These are phyloP conservation scores for Blastobotrys petasosporus DNA, from an alignment of 1,139 yeast species.

Conservation along the genomic window DNA sequence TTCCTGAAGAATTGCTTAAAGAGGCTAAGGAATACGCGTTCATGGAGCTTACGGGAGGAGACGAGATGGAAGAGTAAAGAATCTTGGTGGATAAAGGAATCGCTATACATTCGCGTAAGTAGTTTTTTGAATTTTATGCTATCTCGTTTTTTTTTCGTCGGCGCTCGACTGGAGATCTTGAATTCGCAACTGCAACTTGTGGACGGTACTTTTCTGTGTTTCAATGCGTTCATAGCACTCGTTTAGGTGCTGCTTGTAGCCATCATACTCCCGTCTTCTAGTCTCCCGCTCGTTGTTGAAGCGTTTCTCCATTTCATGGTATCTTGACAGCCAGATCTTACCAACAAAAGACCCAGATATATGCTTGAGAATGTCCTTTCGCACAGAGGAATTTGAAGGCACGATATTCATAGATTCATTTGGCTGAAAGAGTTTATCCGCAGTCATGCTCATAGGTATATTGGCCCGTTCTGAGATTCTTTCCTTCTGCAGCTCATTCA, in stretches of 20 bases:
- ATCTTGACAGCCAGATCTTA: slow-evolving; percentile 13
- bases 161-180: neutral
- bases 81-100: slow-evolving; percentile 32
- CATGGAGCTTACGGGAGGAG: slow-evolving; percentile 68
- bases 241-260: slow-evolving; percentile 16
- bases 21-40: slow-evolving; percentile 82
- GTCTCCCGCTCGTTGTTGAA: slow-evolving; percentile 20
- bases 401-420: no score
- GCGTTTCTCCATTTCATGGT: slow-evolving; percentile 19
- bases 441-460: neutral
- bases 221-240: slow-evolving; percentile 17
- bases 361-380: slow-evolving; percentile 11
- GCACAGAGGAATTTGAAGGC: slow-evolving; percentile 5
- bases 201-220: slow-evolving; percentile 10
- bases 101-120: slow-evolving; percentile 47
- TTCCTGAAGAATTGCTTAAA: slow-evolving; percentile 68
- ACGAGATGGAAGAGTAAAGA: slow-evolving; percentile 40
- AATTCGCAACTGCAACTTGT: slow-evolving; percentile 8
- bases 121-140: slow-evolving; percentile 29
- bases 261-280: slow-evolving; percentile 17
- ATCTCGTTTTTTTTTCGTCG: neutral
- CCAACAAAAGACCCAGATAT: slow-evolving; percentile 13
- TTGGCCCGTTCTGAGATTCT: no score
- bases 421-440: no score
- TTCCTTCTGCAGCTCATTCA: no score